phyloP scores from a whole-genome alignment of 768 basidiomycete genomes.

The Multifurca ochricompacta region DNA sequence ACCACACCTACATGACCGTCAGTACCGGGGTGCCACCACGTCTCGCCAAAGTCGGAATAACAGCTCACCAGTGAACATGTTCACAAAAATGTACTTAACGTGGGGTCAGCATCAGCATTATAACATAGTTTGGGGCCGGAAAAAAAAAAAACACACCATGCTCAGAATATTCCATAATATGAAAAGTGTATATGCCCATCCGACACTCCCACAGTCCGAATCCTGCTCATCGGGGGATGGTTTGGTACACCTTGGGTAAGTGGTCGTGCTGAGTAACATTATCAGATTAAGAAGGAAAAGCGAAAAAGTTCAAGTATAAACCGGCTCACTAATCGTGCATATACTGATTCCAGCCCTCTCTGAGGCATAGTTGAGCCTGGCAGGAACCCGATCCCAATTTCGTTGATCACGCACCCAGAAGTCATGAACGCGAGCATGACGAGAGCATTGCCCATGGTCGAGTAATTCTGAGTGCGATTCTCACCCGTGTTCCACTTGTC shows the following conservation, averaged over 20 bases:
- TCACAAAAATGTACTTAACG: conserved; percentile 90
- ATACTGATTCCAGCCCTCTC: conserved; percentile 94
- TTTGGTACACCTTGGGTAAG: conserved; percentile 77
- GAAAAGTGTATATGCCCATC: conserved; percentile 81
- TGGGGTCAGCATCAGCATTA: background rate
- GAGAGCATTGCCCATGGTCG: conserved; percentile 66
- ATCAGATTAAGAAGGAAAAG: conserved; percentile 1
- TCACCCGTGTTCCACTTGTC: conserved; percentile 73
- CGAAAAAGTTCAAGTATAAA: background rate
- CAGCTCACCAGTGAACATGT: conserved; percentile 80
- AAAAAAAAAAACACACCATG: conserved; percentile 53
- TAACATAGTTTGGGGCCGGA: background rate
- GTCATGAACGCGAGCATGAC: conserved; percentile 92
- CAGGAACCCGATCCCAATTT: no score
- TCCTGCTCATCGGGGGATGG: conserved; percentile 37
- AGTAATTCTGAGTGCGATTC: conserved; percentile 66
- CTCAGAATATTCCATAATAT: conserved; percentile 93
- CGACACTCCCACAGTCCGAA: conserved; percentile 81
- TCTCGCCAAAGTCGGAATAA: background rate
- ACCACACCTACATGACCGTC: conserved; percentile 56
- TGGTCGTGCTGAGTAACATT: conserved; percentile 45
- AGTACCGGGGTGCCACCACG: background rate
- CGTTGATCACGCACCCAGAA: conserved; percentile 64
- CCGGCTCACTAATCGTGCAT: conserved; percentile 88
- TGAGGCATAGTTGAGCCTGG: no score